Base-by-base conservation (phyloP, 2,329 filamentous ascomycete species). In the Penicillium sp. region DNA sequence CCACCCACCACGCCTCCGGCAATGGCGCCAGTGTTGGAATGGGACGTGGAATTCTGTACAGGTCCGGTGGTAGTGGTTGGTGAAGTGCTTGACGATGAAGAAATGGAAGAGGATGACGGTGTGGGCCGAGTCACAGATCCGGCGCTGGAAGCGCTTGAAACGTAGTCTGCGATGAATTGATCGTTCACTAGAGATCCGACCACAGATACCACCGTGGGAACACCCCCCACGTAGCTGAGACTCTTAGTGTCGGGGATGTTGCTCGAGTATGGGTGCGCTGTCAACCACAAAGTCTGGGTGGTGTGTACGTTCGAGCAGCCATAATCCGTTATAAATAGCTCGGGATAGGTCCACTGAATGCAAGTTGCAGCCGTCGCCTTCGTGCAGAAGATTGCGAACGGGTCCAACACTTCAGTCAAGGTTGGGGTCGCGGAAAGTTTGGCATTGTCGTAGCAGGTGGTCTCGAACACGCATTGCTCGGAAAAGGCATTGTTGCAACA, bases 1-100 rank as follows among this genome's bases (percentile, higher is more conserved):
- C 59, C 59, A n/a, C 61, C 61, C 3, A 63, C 61, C 33, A 60
- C 61, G 27, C 59, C 61, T n/a, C 61, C 61, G 14, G 43, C 56
- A 22, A 63, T 63, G 22, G 59, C 61, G 5, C 44, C 59, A 19
- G 44, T 52, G 13, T 55, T 55, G 37, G 50, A 54, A 31, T 31
- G 31, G 7, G 31, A 31, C 9, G 31, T 9, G 31, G 31, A 31
- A 31, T 9, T 9, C 31, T 31, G 31, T 31, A 31, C 31, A 31
- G 31, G 31, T 31, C 9, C 31, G 2, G 31, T 31, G 31, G 31
- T 31, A 31, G 31, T 31, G 31, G 1, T 9, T 10, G 31, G 31
- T 31, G 7, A 9, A 31, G 31, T 31, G 31, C 31, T 31, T 31
- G 31, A 31, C 31, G 50, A 52, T 14, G 35, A 22, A 36, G 22